Conservation (phyloP, 192 early-diverging fungal genomes). For the Coemansia sp. region DNA sequence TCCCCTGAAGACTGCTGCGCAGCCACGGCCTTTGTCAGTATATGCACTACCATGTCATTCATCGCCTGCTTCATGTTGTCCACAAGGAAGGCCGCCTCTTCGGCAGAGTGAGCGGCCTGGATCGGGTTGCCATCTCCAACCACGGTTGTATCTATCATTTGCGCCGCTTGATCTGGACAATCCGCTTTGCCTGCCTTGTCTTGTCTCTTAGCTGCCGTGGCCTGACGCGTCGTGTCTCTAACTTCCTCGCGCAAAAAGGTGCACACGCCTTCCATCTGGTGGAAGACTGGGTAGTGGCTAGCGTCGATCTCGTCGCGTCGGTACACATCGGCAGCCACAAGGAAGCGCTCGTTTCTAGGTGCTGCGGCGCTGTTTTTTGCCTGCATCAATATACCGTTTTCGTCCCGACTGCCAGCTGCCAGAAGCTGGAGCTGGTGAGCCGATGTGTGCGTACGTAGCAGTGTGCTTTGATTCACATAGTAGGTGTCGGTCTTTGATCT, state of each 20-base stretch:
- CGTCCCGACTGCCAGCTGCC: constrained; percentile 31
- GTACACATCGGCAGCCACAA: constrained; percentile 98
- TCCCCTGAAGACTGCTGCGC: constrained; percentile 15
- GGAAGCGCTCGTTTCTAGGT: constrained; percentile 58
- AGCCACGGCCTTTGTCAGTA: constrained; percentile 58
- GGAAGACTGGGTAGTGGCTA: constrained; percentile 95
- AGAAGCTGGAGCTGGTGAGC: constrained; percentile 90
- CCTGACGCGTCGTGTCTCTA: constrained; percentile 1
- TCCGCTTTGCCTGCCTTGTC: not conserved
- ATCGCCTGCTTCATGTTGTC: constrained; percentile 77
- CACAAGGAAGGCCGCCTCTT: constrained; percentile 58
- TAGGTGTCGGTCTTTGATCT: constrained; percentile 86
- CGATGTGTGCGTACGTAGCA: constrained; percentile 91
- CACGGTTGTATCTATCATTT: constrained; percentile 35
- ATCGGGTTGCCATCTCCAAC: constrained; percentile 69
- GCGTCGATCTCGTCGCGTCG: constrained; percentile 94
- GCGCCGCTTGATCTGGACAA: constrained; percentile 5
- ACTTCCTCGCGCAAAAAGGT: constrained; percentile 45
- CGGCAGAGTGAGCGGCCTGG: constrained; percentile 66
- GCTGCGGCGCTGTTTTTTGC: constrained; percentile 34
- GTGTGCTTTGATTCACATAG: constrained; percentile 75
- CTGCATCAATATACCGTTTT: constrained; percentile 10
- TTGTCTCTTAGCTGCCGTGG: not conserved
- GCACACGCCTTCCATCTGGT: constrained; percentile 96
- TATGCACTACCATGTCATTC: constrained; percentile 73